Conservation (phyloP, 2,329 filamentous ascomycete genomes). For the Thielaviopsis cerberus region DNA sequence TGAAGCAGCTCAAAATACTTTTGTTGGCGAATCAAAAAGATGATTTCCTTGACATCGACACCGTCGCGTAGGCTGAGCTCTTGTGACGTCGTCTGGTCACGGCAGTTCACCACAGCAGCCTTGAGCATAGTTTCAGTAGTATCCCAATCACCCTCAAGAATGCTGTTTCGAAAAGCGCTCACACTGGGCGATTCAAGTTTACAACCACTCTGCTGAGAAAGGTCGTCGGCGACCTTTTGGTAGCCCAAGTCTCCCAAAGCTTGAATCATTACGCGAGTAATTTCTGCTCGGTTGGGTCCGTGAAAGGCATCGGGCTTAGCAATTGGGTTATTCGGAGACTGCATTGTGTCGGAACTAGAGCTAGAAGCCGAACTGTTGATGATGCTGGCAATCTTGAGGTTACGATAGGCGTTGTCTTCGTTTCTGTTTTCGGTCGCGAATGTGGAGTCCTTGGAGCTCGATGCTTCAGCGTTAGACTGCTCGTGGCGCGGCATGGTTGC, state of each 20-base stretch:
- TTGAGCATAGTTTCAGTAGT: slow-evolving; percentile 71
- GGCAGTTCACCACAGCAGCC: slow-evolving; percentile 19
- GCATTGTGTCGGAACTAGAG: background rate
- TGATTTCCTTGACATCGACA: slow-evolving; percentile 61
- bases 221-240: slow-evolving; percentile 49
- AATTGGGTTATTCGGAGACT: background rate
- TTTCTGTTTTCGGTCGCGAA: background rate
- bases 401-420: background rate
- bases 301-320: slow-evolving; percentile 33
- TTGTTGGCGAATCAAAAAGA: slow-evolving; percentile 76
- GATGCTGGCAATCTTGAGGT: slow-evolving; percentile 7
- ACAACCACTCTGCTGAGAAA: slow-evolving; percentile 69
- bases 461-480: background rate
- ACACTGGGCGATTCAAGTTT: slow-evolving; percentile 74
- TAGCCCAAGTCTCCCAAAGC: slow-evolving; percentile 81
- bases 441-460: background rate
- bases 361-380: slow-evolving; percentile 5
- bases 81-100: background rate
- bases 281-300: slow-evolving; percentile 80
- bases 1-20: slow-evolving; percentile 89
- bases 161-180: slow-evolving; percentile 63
- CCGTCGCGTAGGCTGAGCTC: slow-evolving; percentile 26
- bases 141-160: slow-evolving; percentile 63
- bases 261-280: slow-evolving; percentile 83
- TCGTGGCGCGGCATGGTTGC: background rate